These are phyloP conservation scores for Aspergillus sp. DNA, from an alignment of 2,329 filamentous ascomycete genomes.

Conservation along the genomic window DNA sequence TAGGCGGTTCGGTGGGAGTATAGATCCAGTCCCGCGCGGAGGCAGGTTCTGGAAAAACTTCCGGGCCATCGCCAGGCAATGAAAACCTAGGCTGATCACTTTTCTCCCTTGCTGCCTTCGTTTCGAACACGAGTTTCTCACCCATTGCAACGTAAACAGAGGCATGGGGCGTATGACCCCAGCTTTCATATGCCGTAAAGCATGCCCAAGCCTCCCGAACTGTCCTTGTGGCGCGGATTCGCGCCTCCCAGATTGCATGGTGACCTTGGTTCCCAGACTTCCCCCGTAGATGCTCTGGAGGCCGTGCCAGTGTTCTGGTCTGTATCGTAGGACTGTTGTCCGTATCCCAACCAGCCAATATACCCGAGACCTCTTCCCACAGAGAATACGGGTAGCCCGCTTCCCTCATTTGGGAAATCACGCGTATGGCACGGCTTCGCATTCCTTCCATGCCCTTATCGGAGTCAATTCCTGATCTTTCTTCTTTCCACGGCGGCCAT, in stretches of 20 bases:
- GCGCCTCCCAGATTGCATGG: slow-evolving; percentile 53
- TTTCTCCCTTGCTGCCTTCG: slow-evolving; percentile 22
- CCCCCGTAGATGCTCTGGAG: slow-evolving; percentile 22
- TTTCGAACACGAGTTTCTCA: slow-evolving; percentile 51
- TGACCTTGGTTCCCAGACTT: slow-evolving; percentile 22
- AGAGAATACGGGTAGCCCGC: slow-evolving; percentile 54
- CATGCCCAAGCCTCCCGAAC: slow-evolving; percentile 65
- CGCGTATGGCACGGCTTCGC: slow-evolving; percentile 56
- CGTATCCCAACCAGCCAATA: slow-evolving; percentile 63
- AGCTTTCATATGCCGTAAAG: slow-evolving; percentile 57
- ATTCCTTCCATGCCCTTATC: slow-evolving; percentile 57
- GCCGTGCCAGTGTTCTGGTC: slow-evolving; percentile 48
- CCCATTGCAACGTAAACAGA: slow-evolving; percentile 58
- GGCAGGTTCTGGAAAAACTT: slow-evolving; percentile 54
- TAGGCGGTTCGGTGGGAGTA: slow-evolving; percentile 54
- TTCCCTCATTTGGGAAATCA: slow-evolving; percentile 57
- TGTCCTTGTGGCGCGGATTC: slow-evolving; percentile 60
- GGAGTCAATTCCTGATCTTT: slow-evolving; percentile 61
- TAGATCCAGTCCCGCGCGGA: slow-evolving; percentile 60
- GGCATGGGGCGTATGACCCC: slow-evolving; percentile 34
- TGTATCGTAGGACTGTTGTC: slow-evolving; percentile 65
- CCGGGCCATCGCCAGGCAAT: slow-evolving; percentile 57
- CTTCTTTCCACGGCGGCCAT: slow-evolving; percentile 67
- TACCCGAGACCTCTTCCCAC: slow-evolving; percentile 55
- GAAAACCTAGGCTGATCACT: slow-evolving; percentile 26